A percentile compares a stretch with the other conserved stretches of the same genome.
Evolutionary conservation across 345 rosid species (phyloP).

Genomic region (Kandelia obovata): DNA sequence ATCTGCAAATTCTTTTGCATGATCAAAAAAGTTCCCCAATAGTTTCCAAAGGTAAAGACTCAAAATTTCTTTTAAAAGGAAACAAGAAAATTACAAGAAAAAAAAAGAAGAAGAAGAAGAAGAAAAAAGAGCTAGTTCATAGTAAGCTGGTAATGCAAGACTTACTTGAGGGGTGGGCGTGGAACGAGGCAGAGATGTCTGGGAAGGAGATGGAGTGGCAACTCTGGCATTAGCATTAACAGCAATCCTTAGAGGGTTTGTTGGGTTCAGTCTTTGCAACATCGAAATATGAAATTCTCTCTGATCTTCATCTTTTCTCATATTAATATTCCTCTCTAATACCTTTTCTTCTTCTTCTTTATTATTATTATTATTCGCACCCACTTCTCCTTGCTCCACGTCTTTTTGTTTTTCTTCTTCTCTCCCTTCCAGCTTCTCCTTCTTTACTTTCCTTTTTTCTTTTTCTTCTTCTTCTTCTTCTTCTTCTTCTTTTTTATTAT

Average conservation of each 20-base stretch:
- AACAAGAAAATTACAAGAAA: background rate
- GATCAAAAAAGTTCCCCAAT: too few relatives aligned
- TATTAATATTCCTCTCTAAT: background rate
- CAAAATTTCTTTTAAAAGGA: background rate
- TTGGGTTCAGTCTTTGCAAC: conserved; percentile 69
- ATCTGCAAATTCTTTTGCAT: too few relatives aligned
- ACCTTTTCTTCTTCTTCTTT: conserved; percentile 13
- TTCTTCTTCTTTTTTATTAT: conserved; percentile 11
- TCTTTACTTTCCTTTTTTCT: background rate
- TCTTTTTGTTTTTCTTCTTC: conserved; percentile 21
- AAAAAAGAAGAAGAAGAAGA: background rate
- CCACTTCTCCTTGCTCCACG: conserved; percentile 50
- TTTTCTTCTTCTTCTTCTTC: conserved; percentile 14
- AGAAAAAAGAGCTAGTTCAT: background rate
- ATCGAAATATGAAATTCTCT: conserved; percentile 40
- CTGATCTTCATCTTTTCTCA: conserved; percentile 1
- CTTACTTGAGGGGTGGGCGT: conserved; percentile 79
- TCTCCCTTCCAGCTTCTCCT: background rate
- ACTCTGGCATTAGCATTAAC: conserved; percentile 51
- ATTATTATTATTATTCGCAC: conserved; percentile 23
- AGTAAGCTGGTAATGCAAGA: background rate
- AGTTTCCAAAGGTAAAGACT: background rate
- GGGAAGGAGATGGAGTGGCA: conserved; percentile 48
- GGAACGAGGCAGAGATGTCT: conserved; percentile 56
- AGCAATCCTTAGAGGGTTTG: conserved; percentile 75